Evolutionary conservation across 805 yeast species (phyloP), one percentile per base, ranked within the genome.

Genomic region (Kluyveromyces nonfermentans): DNA sequence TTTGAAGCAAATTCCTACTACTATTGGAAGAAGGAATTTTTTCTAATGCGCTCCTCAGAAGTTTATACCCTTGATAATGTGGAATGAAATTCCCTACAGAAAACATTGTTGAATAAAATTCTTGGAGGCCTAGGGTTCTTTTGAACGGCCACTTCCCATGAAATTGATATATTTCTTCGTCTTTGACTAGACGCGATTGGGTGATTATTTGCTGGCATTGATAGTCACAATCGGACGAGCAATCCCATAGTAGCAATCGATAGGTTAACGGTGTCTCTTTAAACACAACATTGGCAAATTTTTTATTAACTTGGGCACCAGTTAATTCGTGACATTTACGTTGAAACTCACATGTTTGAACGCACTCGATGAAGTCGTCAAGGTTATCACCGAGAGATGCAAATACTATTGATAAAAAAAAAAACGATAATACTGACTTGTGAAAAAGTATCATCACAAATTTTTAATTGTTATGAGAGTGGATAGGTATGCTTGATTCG

Each of bases 141-240:
- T 69, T 49, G 56, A 93, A 93, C 2, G 97, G 97, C 98, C 98
- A 93, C 66, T 93, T 93, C 0, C 98, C 98, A 62, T 93, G 96
- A 65, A 86, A 93, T 61, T 93, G 98, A 34, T 73, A 72, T 0
- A 86, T 67, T 44, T 78, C 80, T 46, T 73, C 70, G n/a, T 72
- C 69, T 2, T 63, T 50, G 0, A 45, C 50, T 14, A 66, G 63
- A 18, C 95, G 69, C 33, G 74, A 67, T 1, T 57, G 55, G 0
- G 96, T 88, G 37, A 90, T 68, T 7, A 77, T 59, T 44, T 87
- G 79, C 62, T 93, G 97, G 61, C 98, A 93, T 53, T 80, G 83
- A 62, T 93, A 93, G 64, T 93, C 97, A 64, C 98, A 93, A 57
- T 93, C 80, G 22, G 80, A 73, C 2, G 64, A 64, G 58, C 95